Conservation (phyloP, 1,139 yeast genomes). For the Saccharomycopsis crataegensis region DNA sequence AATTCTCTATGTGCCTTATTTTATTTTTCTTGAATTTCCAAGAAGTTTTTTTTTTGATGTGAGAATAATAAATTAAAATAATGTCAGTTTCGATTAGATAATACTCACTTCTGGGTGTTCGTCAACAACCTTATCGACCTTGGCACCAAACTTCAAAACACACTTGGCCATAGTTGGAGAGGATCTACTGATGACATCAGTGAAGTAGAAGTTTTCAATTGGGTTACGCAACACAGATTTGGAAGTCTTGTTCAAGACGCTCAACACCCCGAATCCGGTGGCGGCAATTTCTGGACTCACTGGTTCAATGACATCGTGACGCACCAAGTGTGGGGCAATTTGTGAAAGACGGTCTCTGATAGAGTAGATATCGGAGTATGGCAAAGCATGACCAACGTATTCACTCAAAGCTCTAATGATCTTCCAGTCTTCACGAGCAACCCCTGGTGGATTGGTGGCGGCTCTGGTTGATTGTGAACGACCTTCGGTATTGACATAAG, state of each 20-base stretch:
- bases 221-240: slow-evolving; percentile 51
- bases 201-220: slow-evolving; percentile 77
- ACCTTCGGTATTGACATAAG: slow-evolving; percentile 90
- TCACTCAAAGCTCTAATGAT: slow-evolving; percentile 79
- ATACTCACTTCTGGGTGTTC: slow-evolving; percentile 31
- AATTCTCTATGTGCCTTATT: too few species aligned
- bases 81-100: slow-evolving; percentile 18
- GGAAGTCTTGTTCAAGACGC: slow-evolving; percentile 32
- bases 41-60: too few species aligned
- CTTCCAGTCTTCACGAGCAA: slow-evolving; percentile 91
- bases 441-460: slow-evolving; percentile 86
- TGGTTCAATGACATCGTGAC: slow-evolving; percentile 72
- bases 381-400: slow-evolving; percentile 62
- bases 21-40: too few species aligned
- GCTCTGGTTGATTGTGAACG: slow-evolving; percentile 83
- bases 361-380: slow-evolving; percentile 69
- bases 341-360: slow-evolving; percentile 67
- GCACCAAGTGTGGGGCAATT: slow-evolving; percentile 73
- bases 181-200: slow-evolving; percentile 80
- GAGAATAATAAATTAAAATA: too few species aligned
- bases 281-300: slow-evolving; percentile 50
- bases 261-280: slow-evolving; percentile 49
- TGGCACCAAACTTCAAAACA: slow-evolving; percentile 58
- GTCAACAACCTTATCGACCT: slow-evolving; percentile 51
- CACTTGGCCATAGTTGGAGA: slow-evolving; percentile 90